These are phyloP conservation scores for Trebouxia sp. DNA, from an alignment of 139 green algal species.

Conservation along the genomic window DNA sequence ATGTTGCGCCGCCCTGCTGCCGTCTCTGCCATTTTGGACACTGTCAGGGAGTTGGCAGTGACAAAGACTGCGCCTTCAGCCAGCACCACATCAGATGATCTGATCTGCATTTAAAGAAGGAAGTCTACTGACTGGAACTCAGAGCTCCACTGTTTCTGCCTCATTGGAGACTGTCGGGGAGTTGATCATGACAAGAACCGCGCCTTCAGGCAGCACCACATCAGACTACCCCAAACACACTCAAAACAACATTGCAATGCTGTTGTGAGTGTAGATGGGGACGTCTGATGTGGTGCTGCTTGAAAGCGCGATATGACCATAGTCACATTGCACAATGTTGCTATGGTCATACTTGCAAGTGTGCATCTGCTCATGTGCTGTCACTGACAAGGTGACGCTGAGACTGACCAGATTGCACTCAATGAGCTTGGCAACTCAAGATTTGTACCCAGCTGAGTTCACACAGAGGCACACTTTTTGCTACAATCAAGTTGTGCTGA, in stretches of 20 bases:
- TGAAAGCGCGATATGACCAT: slow-evolving; percentile 66
- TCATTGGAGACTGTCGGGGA: slow-evolving; percentile 92
- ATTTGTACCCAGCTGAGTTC: no score
- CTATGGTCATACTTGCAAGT: no score
- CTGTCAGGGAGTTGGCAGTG: slow-evolving; percentile 89
- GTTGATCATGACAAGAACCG: slow-evolving; percentile 94
- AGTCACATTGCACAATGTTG: no score
- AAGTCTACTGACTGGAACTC: no score
- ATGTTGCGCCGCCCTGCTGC: slow-evolving; percentile 90
- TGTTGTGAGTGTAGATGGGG: slow-evolving; percentile 74
- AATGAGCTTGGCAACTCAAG: slow-evolving; percentile 68
- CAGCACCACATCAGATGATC: slow-evolving; percentile 80
- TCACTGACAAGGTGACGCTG: no score
- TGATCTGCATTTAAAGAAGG: slow-evolving; percentile 53
- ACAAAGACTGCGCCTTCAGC: slow-evolving; percentile 86
- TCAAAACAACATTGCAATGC: no score
- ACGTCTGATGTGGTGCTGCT: slow-evolving; percentile 84
- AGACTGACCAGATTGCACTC: slow-evolving; percentile 75
- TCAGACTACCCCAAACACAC: slow-evolving; percentile 77
- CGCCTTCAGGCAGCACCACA: slow-evolving; percentile 78
- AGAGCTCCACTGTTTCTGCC: slow-evolving; percentile 85
- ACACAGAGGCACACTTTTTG: no score
- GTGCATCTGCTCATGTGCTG: no score
- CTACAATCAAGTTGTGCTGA: no score
- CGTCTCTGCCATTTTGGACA: slow-evolving; percentile 90